Evolutionary conservation across 2,329 filamentous ascomycete species (phyloP), one percentile per base, ranked within the genome.

Genomic region (Tolypocladium nubicola): DNA sequence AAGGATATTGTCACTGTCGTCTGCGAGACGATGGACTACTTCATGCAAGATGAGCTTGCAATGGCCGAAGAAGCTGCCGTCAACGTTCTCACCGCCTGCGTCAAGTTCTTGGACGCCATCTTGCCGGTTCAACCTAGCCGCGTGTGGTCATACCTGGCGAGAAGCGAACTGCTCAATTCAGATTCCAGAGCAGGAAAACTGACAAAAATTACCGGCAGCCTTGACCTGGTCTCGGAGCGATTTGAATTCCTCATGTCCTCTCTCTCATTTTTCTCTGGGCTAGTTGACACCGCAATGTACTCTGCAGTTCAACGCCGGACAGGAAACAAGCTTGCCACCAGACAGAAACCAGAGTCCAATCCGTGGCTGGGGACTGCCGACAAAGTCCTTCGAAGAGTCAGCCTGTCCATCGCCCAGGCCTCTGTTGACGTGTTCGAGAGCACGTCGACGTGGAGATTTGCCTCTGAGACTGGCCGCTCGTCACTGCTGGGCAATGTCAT

Each of bases 81-180:
- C 35, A 78, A 86, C 2, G 80, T 92, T 53, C 70, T 86, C 57
- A 76, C 77, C 13, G 84, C 88, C 30, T 96, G 90, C 68, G 73
- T 92, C 26, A 86, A 90, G 56, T 97, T 97, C 65, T 75, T 96
- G 41, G 82, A 88, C 63, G 84, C 87, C 3, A 75, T 95, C 21
- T 72, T 94, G 33, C 78, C 80, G 64, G 88, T 81, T n/a, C 83
- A 87, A 55, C 93, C 94, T 0, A 88, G 88, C 57, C 81, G 92
- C 59, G 85, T 96, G 7, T 97, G 94, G 92, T 91, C 93, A 4
- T 89, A 93, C 68, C 80, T 99, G 65, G 84, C 87, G 4, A 85
- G 90, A 58, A 95, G 90, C 69, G 84, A 86, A 61, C 76, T 99
- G 21, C 78, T 99, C 52, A 88, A 88, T 63, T 82, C 85, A 7